Evolutionary conservation across 2,329 filamentous ascomycete species (phyloP), one percentile per base, ranked within the genome.

Genomic region (Colletotrichum salicis): DNA sequence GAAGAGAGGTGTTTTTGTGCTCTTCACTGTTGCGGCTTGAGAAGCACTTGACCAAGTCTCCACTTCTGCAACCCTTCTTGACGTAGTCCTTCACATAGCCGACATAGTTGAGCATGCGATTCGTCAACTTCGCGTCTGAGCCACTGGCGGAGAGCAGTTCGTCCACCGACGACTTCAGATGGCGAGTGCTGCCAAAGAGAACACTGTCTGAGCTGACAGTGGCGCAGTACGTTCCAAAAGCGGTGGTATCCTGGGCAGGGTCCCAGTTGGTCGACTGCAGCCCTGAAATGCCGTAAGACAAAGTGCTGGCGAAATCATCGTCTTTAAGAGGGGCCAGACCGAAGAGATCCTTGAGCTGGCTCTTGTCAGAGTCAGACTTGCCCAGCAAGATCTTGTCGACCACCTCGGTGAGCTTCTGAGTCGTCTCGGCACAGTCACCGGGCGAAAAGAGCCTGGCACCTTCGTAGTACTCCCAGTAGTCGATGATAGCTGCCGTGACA

Each of bases 401-500:
- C 6, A 87, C 78, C 56, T 86, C 79, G 0, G 85, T 87, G 12
- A 89, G 76, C 72, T 84, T 90, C 77, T 93, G 90, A 0, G 90
- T 91, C 1, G 87, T 86, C 1, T 84, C 81, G 45, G 95, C 87
- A 77, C 94, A 96, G 37, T 89, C 87, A 0, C 86, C 81, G 76
- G 88, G 87, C 0, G 83, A 83, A 67, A 82, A 89, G 13, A 85
- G 77, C 1, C 85, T 82, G 0, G 85, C 84, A 0, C 86, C 87
- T 75, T 89, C 86, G 52, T 80, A 85, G 75, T 90, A 90, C 76
- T 88, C 79, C 87, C 93, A 96, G 81, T 91, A 96, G 76, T 96
- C 93, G 74, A 90, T 90, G 67, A 96, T 92, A 4, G 93, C 93
- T 71, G 89, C 88, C 0, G 93, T 93, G 0, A 96, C 93, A 0